Conservation (phyloP, 1,284 basidiomycete species). For the Cutaneotrichosporon spelunceum region DNA sequence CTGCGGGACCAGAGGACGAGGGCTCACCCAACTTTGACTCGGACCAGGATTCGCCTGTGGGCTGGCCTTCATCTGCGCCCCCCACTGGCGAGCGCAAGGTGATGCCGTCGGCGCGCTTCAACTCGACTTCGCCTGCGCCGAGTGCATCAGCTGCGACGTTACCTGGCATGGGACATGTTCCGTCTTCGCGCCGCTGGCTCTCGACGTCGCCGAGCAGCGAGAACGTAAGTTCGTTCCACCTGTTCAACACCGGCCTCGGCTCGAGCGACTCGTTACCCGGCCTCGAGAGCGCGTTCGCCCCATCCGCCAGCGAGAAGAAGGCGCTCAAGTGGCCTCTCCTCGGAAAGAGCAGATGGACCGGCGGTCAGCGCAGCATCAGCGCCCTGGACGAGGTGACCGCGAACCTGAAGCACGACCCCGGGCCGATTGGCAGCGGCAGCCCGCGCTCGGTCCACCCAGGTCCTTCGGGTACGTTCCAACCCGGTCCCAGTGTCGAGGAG, state of each 20-base stretch:
- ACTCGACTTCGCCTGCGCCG: constrained; percentile 7
- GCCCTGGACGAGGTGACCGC: constrained; percentile 22
- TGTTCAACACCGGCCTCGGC: constrained; percentile 22
- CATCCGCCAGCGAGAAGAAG: constrained; percentile 47
- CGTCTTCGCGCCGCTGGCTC: constrained; percentile 43
- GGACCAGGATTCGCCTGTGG: constrained; percentile 23
- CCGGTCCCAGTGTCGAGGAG: constrained; percentile 21
- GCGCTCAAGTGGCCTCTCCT: constrained; percentile 47
- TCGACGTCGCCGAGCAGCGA: constrained; percentile 35
- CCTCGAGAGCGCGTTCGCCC: constrained; percentile 43
- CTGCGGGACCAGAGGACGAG: constrained; percentile 5
- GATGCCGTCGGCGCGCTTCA: constrained; percentile 13
- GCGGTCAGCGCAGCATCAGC: constrained; percentile 15
- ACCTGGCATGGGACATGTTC: constrained; percentile 22
- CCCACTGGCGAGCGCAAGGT: constrained; percentile 3
- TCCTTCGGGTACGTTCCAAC: constrained; percentile 1
- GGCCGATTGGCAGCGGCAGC: background rate
- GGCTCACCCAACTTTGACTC: constrained; percentile 33
- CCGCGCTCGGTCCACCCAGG: background rate
- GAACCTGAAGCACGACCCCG: constrained; percentile 15
- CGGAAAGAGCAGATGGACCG: constrained; percentile 30
- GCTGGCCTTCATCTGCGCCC: constrained; percentile 10
- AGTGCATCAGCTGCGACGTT: constrained; percentile 14
- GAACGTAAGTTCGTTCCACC: constrained; percentile 34
- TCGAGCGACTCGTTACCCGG: constrained; percentile 41